Base-by-base conservation (phyloP, 495 filamentous ascomycete genomes). In the Cercophora samala region DNA sequence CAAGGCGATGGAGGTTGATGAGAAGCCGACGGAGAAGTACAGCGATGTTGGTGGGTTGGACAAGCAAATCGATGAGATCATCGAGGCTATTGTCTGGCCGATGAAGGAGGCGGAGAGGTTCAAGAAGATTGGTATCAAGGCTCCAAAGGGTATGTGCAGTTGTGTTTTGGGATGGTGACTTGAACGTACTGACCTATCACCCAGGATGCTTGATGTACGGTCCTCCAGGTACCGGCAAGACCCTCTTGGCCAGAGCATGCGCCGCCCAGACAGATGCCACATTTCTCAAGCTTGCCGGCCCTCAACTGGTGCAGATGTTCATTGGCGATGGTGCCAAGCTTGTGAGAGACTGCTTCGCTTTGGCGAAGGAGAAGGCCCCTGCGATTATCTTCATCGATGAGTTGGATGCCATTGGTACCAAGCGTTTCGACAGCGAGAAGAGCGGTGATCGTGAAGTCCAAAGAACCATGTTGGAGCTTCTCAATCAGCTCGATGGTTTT, bases 361-460 rank as follows among this genome's bases (percentile, higher is more conserved):
- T 99, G 1, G 95, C 95, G 26, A 99, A 99, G 75, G 95, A 98
- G 78, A 97, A 98, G 80, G 95, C 96, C 0, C 95, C 95, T 4
- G 90, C 95, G 29, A 99, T 99, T 77, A 99, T 99, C 79, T 99
- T 99, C 86, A 99, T 99, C 74, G 95, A 99, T 81, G 95, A 99
- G 81, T 83, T 99, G 63, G 95, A 99, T 76, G 95, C 95, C 67
- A 88, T 99, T 5, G 95, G 95, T 61, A 99, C 95, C 26, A 99
- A 99, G 80, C 95, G 95, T 73, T 99, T 99, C 83, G 95, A 99
- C 79, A 95, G 91, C 72, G 96, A 98, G 78, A 99, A 99, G 85
- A 93, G 89, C 66, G 95, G 95, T 79, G 95, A 99, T 76, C 86
- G 95, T 77, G 95, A 99, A 83, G 95, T 99, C 63, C 95, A 99